These are phyloP conservation scores for Nicotiana knightiana DNA, from an alignment of 257 asterid genomes.

Conservation along the genomic window DNA sequence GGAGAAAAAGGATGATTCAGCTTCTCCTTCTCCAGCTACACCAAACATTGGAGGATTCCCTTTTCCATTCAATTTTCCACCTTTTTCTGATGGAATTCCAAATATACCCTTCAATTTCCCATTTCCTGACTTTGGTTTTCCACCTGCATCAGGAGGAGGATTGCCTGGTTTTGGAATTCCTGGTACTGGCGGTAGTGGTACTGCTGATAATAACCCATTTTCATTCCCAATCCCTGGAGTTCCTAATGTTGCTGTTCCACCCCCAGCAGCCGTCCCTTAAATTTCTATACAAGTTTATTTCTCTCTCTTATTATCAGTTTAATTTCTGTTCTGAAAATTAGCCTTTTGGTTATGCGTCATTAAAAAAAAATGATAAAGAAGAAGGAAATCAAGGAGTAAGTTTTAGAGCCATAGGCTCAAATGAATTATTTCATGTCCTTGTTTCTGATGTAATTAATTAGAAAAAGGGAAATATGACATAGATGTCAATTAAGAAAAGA, in stretches of 20 bases:
- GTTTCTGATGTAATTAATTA: background rate
- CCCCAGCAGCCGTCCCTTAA: background rate
- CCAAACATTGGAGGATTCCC: background rate
- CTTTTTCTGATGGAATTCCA: background rate
- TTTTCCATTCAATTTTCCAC: background rate
- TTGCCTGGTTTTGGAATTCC: background rate
- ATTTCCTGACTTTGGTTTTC: background rate
- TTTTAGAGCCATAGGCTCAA: slow-evolving; percentile 3
- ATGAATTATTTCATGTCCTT: background rate
- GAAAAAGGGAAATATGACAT: background rate
- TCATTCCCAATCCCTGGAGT: background rate
- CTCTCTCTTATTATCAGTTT: background rate
- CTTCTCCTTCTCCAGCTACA: background rate
- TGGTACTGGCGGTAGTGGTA: background rate
- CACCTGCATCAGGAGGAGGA: background rate
- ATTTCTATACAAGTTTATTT: background rate
- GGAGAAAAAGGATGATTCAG: background rate
- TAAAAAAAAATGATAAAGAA: background rate
- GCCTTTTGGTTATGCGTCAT: background rate
- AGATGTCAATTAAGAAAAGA: background rate
- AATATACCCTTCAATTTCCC: background rate
- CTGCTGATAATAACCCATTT: background rate
- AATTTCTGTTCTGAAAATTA: background rate
- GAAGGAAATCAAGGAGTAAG: background rate
- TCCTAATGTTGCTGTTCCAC: background rate